phyloP scores from a whole-genome alignment of 768 basidiomycete genomes.

The Mycena capillaripes region DNA sequence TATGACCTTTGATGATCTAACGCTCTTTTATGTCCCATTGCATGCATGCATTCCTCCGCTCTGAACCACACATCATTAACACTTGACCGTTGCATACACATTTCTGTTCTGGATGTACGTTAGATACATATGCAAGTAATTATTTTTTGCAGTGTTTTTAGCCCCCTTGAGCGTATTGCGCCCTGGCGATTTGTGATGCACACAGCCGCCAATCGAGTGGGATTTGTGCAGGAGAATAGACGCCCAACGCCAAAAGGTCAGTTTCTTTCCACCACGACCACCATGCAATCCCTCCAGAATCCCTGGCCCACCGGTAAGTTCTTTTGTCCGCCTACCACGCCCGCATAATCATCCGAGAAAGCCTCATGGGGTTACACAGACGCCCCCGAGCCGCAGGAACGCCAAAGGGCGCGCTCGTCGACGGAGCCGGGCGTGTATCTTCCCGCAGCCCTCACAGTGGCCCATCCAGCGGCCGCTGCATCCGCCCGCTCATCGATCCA shows the following conservation, averaged over 20 bases:
- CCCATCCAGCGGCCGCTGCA: conserved; percentile 38
- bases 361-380: conserved; percentile 3
- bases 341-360: conserved; percentile 18
- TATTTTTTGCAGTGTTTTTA: conserved; percentile 16
- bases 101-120: conserved; percentile 46
- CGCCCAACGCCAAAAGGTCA: neutral
- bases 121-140: conserved; percentile 35
- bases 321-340: conserved; percentile 38
- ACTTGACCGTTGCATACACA: conserved; percentile 48
- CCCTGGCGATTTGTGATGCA: neutral
- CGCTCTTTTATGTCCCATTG: conserved; percentile 47
- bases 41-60: conserved; percentile 47
- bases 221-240: neutral
- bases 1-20: conserved; percentile 53
- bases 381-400: conserved; percentile 1
- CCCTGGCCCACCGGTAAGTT: conserved; percentile 21
- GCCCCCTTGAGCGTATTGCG: neutral
- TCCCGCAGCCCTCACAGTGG: conserved; percentile 36
- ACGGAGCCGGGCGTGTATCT: conserved; percentile 39
- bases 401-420: conserved; percentile 22
- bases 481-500: conserved; percentile 37
- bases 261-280: neutral
- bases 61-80: conserved; percentile 48
- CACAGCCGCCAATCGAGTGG: conserved; percentile 19
- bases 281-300: conserved; percentile 25